Evolutionary conservation across 2,329 filamentous ascomycete species (phyloP).

Genomic region (Nothophoma quercina): DNA sequence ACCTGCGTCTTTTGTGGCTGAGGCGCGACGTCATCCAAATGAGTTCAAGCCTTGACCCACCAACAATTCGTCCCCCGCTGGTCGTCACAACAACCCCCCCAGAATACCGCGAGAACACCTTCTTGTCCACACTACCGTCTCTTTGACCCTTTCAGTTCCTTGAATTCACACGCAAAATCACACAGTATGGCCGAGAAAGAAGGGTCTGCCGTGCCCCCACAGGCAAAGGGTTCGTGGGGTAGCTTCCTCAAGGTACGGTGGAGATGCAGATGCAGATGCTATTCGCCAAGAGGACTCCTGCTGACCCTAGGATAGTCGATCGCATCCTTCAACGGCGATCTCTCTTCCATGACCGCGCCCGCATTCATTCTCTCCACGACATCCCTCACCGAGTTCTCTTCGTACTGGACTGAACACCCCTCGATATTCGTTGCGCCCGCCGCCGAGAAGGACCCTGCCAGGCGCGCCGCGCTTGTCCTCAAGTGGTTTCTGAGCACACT

Average conservation of each 20-base stretch:
- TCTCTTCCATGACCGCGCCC: conserved; percentile 64
- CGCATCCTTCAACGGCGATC: conserved; percentile 63
- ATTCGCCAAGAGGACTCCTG: not conserved
- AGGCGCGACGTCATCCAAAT: conserved; percentile 15
- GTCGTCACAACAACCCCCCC: conserved; percentile 16
- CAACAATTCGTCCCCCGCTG: conserved; percentile 7
- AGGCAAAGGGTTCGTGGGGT: conserved; percentile 57
- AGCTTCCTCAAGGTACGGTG: conserved; percentile 57
- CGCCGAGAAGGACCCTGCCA: conserved; percentile 78
- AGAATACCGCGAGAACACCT: not conserved
- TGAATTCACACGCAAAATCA: not conserved
- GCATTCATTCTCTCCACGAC: conserved; percentile 64
- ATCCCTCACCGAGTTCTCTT: conserved; percentile 65
- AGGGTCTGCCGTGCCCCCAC: conserved; percentile 56
- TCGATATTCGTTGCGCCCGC: conserved; percentile 81
- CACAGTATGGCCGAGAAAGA: conserved; percentile 46
- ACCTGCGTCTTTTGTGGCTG: conserved; percentile 12
- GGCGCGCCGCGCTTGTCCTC: conserved; percentile 84
- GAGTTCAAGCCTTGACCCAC: conserved; percentile 11
- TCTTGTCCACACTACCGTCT: not conserved
- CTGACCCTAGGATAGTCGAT: conserved; percentile 53
- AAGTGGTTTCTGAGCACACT: conserved; percentile 96
- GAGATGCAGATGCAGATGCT: not conserved
- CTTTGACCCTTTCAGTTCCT: not conserved
- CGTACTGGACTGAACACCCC: conserved; percentile 65